Conservation (phyloP, 2,329 filamentous ascomycete species). For the Hypoxylon sp. region DNA sequence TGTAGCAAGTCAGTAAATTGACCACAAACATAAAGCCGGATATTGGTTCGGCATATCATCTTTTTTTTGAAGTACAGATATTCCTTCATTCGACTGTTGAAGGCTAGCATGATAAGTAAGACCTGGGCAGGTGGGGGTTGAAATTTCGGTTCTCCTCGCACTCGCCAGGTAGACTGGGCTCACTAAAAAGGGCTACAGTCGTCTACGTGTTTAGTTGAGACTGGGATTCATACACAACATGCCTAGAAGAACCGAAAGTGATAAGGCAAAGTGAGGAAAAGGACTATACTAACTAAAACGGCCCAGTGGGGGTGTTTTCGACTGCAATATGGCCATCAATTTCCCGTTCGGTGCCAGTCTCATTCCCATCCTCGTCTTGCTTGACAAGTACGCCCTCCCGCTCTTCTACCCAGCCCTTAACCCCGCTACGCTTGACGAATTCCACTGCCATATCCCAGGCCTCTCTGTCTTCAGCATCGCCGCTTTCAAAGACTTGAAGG, state of each 20-base stretch:
- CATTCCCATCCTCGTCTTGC: slow-evolving; percentile 41
- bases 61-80: not conserved
- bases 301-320: slow-evolving; percentile 1
- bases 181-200: not conserved
- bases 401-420: slow-evolving; percentile 61
- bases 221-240: not conserved
- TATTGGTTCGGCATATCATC: not conserved
- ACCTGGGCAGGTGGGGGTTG: not conserved
- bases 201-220: not conserved
- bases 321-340: slow-evolving; percentile 40
- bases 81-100: not conserved
- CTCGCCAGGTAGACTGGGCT: not conserved
- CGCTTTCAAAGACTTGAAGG: slow-evolving; percentile 66
- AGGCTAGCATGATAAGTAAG: not conserved
- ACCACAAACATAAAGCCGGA: not conserved
- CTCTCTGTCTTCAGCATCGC: slow-evolving; percentile 62
- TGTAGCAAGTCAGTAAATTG: slow-evolving; percentile 31
- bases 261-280: slow-evolving; percentile 10
- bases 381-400: slow-evolving; percentile 63
- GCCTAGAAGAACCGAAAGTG: not conserved
- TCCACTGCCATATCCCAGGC: slow-evolving; percentile 62
- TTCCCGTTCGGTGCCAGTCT: slow-evolving; percentile 16
- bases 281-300: slow-evolving; percentile 40
- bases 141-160: not conserved
- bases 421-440: slow-evolving; percentile 57